Evolutionary conservation across 1,284 basidiomycete genomes (phyloP), one percentile per base, ranked within the genome.

Genomic region (Stereum hirsutum): DNA sequence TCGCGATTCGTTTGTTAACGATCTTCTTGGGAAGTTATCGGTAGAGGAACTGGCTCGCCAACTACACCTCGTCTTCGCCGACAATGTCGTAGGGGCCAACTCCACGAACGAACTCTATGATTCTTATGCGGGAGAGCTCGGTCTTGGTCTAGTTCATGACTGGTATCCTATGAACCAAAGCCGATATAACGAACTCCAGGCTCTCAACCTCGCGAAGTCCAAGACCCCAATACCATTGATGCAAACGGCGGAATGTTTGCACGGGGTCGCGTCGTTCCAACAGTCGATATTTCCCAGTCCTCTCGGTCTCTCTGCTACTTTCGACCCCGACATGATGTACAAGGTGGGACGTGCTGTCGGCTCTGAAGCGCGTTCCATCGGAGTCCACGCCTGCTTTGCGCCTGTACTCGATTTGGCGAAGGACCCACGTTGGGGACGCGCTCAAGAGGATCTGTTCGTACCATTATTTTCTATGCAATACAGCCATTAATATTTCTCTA

Each of bases 361-460:
- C 5, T 37, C 49, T 12, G 57, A 60, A 41, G 58, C 58, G 17
- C 45, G 56, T n/a, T 50, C 53, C 23, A 57, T 60, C 24, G 57
- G 58, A 7, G 54, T 60, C 23, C 58, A 57, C 42, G 58, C 50
- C n/a, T 60, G 58, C 35, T 50, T 57, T 23, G 49, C 56, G 10
- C 57, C 58, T 6, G 57, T 60, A 11, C 47, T 60, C 20, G 58
- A 60, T 46, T 44, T 60, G 8, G 58, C 52, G 26, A 58, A 57
- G 44, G 58, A 60, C 20, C 50, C 55, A 21, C 46, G 58, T 11
- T 59, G 58, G 58, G 58, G 58, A 12, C 47, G 57, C 21, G 55
- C 54, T 8, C 56, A 58, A 47, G 57, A 41, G 25, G 40, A 25
- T 15, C 21, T 41, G 40, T 41, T 19, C 23, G 40, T 33, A 10